A percentile compares a stretch with the other conserved stretches of the same genome.
phyloP scores from a whole-genome alignment of 768 basidiomycete species.

The Porphyrellus cyaneotinctus region DNA sequence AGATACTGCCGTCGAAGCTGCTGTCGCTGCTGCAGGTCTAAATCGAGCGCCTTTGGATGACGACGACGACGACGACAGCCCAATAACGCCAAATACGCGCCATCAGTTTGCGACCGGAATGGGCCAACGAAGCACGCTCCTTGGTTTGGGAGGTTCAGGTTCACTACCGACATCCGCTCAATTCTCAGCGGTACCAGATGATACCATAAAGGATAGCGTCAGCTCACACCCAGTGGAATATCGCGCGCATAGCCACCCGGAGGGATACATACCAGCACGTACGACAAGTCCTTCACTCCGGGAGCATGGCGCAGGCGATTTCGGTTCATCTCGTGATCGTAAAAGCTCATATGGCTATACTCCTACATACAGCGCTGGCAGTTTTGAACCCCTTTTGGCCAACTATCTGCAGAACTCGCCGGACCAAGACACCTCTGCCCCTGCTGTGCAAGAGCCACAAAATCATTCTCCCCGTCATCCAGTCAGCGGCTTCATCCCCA shows the following conservation, averaged over 20 bases:
- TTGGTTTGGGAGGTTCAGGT: conserved; percentile 15
- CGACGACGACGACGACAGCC: conserved; percentile 47
- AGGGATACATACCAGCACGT: conserved; percentile 45
- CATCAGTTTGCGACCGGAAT: conserved; percentile 32
- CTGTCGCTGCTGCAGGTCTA: conserved; percentile 67
- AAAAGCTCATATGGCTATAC: conserved; percentile 39
- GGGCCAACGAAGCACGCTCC: conserved; percentile 36
- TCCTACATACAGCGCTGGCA: conserved; percentile 49
- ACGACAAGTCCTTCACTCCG: conserved; percentile 46
- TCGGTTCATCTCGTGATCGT: conserved; percentile 28
- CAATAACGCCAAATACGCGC: conserved; percentile 15
- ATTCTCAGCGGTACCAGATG: conserved; percentile 29
- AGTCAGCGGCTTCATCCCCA: neutral
- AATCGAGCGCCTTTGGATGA: conserved; percentile 65
- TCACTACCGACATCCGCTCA: conserved; percentile 30
- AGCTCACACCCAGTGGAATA: conserved; percentile 49
- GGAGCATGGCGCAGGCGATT: conserved; percentile 15
- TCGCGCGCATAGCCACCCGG: conserved; percentile 12
- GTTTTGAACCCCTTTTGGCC: conserved; percentile 58
- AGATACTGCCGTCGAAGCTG: conserved; percentile 68
- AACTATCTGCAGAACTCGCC: conserved; percentile 34
- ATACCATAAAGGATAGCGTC: conserved; percentile 26
- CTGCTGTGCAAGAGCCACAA: conserved; percentile 27
- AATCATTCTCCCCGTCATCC: conserved; percentile 18
- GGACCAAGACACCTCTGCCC: conserved; percentile 16